phyloP scores from a whole-genome alignment of 2,329 filamentous ascomycete genomes.

The Allantophomopsis lycopodina region DNA sequence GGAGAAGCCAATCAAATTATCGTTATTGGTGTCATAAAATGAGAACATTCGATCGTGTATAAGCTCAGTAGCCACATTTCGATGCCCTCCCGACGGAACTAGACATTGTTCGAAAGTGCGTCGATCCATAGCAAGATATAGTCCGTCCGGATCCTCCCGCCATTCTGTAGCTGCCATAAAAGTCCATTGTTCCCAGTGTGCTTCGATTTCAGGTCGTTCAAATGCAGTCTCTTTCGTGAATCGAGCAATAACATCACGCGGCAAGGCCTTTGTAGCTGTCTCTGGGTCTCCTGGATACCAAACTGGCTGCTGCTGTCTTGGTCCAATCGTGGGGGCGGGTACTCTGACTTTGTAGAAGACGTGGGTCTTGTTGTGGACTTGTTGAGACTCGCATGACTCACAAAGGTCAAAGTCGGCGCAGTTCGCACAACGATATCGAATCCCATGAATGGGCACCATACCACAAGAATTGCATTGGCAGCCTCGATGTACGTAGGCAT shows the following conservation, averaged over 20 bases:
- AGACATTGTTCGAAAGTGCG: conserved; percentile 88
- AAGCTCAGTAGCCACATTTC: conserved; percentile 69
- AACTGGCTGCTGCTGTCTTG: conserved; percentile 65
- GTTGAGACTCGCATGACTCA: conserved; percentile 75
- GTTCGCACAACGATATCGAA: conserved; percentile 89
- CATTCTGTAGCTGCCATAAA: conserved; percentile 83
- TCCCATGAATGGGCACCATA: conserved; percentile 76
- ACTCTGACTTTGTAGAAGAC: conserved; percentile 94
- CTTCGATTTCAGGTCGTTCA: conserved; percentile 79
- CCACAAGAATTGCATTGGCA: conserved; percentile 87
- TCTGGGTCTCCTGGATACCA: conserved; percentile 85
- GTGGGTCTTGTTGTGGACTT: conserved; percentile 70
- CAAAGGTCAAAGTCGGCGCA: conserved; percentile 94
- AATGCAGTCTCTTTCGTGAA: conserved; percentile 62
- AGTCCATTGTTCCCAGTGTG: conserved; percentile 92
- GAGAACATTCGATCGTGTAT: conserved; percentile 95
- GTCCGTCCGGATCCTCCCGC: conserved; percentile 63
- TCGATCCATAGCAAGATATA: conserved; percentile 77
- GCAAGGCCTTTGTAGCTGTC: conserved; percentile 52
- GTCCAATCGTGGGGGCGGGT: conserved; percentile 72
- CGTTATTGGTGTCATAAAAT: conserved; percentile 85
- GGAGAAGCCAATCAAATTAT: conserved; percentile 80
- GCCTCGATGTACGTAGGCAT: conserved; percentile 83
- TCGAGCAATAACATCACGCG: conserved; percentile 50
- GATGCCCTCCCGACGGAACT: conserved; percentile 66